Evolutionary conservation across 768 basidiomycete genomes (phyloP), one percentile per base, ranked within the genome.

Genomic region (Boletellus ananas): DNA sequence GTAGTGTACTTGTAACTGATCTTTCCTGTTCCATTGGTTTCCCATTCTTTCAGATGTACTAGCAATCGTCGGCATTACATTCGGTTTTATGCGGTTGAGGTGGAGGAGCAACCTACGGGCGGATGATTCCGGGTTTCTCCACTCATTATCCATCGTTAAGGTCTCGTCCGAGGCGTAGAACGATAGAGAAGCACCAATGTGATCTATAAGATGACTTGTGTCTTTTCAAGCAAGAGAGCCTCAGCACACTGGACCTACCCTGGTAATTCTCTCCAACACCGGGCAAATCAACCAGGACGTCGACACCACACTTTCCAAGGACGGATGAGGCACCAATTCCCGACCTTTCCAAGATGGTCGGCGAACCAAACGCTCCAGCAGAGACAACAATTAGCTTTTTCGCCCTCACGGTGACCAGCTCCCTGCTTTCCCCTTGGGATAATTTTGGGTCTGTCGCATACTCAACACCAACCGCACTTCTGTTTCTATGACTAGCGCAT

Each of bases 261-360:
- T 29, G 29, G 34, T 68, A 74, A 51, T 74, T 72, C 47, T 73
- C 69, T 9, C 76, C 76, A 2, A 77, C 74, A 1, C 74, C 73
- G 18, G 70, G 67, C 6, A 76, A 57, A 41, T 76, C 66, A 3
- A 72, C 61, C 2, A 69, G n/a, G 0, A 61, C 59, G 16, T 59
- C 20, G 27, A 78, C 54, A 0, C 63, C 66, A 16, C 55, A 54
- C 13, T 58, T 23, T 38, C 61, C 48, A 0, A 78, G 65, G 1
- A 71, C 37, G 0, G 55, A 54, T 39, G 51, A 52, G 6, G 62
- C 52, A 2, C 76, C 76, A 13, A 78, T 70, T 0, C 76, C 76
- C 3, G 74, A 81, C 3, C 82, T 70, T 57, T 84, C 79, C 7
- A 85, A 72, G 17, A 85, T 72, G 42, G 71, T 68, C 0, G 80